Percentiles rank a stretch among this genome's conserved stretches.
phyloP scores from a whole-genome alignment of 2,329 filamentous ascomycete species.

The Ceratocystis lukuohia region DNA sequence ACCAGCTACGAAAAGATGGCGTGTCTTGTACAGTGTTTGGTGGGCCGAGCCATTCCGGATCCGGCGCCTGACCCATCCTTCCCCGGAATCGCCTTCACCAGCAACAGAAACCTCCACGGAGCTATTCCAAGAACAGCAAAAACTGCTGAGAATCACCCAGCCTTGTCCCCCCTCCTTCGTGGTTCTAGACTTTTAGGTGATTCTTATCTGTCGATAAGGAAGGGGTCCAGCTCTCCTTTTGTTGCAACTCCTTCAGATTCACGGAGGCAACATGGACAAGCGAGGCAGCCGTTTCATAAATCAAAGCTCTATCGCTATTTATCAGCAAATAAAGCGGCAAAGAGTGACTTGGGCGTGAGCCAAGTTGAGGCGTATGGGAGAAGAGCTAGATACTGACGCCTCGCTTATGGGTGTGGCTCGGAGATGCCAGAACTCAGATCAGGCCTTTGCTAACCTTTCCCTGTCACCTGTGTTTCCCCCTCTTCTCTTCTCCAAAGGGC shows the following conservation, averaged over 20 bases:
- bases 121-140: background rate
- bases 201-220: background rate
- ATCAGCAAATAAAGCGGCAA: slow-evolving; percentile 2
- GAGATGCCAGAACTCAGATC: background rate
- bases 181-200: background rate
- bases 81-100: background rate
- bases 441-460: background rate
- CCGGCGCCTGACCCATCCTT: background rate
- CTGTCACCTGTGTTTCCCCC: background rate
- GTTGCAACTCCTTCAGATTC: background rate
- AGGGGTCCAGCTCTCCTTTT: background rate
- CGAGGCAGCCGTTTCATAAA: background rate
- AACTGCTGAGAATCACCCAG: background rate
- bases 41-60: background rate
- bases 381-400: background rate
- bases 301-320: background rate
- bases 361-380: background rate
- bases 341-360: background rate
- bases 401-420: background rate
- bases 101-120: background rate
- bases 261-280: background rate
- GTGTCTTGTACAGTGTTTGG: background rate
- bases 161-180: background rate
- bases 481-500: background rate
- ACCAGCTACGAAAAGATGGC: background rate